Conservation (phyloP, 208 protist genomes). For the Trypanosoma congolense region DNA sequence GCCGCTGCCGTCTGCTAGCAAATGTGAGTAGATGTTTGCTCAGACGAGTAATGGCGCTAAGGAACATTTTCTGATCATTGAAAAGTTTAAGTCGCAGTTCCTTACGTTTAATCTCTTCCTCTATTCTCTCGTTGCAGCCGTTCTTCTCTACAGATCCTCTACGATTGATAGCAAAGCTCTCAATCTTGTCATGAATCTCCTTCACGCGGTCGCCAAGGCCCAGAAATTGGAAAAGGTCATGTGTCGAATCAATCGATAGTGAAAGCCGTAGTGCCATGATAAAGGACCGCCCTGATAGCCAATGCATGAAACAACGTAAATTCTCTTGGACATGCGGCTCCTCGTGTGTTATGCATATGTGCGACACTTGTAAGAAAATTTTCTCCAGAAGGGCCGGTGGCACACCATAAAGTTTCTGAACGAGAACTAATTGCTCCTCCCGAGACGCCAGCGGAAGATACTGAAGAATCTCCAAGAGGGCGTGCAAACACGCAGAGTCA, state of each 20-base stretch:
- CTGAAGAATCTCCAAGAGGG: conserved; percentile 53
- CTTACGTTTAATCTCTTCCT: conserved; percentile 55
- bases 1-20: conserved; percentile 57
- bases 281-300: conserved; percentile 67
- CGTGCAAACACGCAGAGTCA: conserved; percentile 31
- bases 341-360: conserved; percentile 71
- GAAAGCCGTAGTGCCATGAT: conserved; percentile 63
- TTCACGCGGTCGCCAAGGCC: conserved; percentile 59
- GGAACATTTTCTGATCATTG: conserved; percentile 78
- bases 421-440: conserved; percentile 39
- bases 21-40: conserved; percentile 65
- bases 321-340: conserved; percentile 43
- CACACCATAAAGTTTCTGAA: conserved; percentile 58
- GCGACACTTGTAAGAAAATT: conserved; percentile 73
- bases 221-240: conserved; percentile 31
- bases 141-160: not conserved
- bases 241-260: conserved; percentile 72
- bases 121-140: conserved; percentile 19
- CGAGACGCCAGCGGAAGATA: conserved; percentile 28
- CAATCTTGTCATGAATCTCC: conserved; percentile 76
- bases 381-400: conserved; percentile 54
- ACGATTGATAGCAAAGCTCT: conserved; percentile 86
- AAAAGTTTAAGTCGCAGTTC: conserved; percentile 76
- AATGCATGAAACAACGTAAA: conserved; percentile 69
- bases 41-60: conserved; percentile 65